Evolutionary conservation across 805 yeast species (phyloP).

Genomic region (Metschnikowia sp.): DNA sequence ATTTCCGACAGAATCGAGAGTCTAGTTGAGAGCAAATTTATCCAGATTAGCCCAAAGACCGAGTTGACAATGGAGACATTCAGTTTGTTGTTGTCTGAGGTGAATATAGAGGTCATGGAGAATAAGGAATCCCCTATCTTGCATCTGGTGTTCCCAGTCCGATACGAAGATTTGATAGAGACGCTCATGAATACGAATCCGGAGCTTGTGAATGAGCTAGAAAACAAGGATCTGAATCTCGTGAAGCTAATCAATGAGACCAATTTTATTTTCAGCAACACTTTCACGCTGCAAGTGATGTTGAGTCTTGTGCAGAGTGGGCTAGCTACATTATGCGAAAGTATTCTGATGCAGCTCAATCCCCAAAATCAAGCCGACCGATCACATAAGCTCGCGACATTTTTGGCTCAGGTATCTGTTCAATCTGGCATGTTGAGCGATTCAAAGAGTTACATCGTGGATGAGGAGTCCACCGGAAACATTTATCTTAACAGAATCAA

Average conservation of each 20-base stretch:
- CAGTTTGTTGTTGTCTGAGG: slow-evolving; percentile 31
- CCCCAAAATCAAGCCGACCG: slow-evolving; percentile 17
- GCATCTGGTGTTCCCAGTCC: slow-evolving; percentile 34
- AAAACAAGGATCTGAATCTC: slow-evolving; percentile 34
- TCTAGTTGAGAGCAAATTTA: slow-evolving; percentile 59
- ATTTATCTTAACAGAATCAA: slow-evolving; percentile 35
- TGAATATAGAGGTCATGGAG: slow-evolving; percentile 21
- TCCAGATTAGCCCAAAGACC: slow-evolving; percentile 64
- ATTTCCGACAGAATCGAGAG: slow-evolving; percentile 51
- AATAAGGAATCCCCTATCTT: slow-evolving; percentile 17
- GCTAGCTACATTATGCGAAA: slow-evolving; percentile 33
- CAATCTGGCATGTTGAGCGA: slow-evolving; percentile 56
- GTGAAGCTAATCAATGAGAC: slow-evolving; percentile 46
- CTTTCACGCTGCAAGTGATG: slow-evolving; percentile 28
- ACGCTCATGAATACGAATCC: slow-evolving; percentile 50
- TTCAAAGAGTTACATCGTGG: slow-evolving; percentile 32
- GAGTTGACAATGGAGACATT: slow-evolving; percentile 66
- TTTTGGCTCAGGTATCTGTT: slow-evolving; percentile 64
- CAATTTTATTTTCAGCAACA: slow-evolving; percentile 36
- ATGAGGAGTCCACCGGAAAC: slow-evolving; percentile 35
- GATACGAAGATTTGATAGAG: slow-evolving; percentile 37
- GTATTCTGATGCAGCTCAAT: slow-evolving; percentile 28
- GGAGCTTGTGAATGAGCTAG: slow-evolving; percentile 35
- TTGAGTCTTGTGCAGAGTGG: slow-evolving; percentile 31
- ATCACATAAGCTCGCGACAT: slow-evolving; percentile 50